Base-by-base conservation (phyloP, 163 green algal genomes). In the Coccomyxa subellipsoidea region DNA sequence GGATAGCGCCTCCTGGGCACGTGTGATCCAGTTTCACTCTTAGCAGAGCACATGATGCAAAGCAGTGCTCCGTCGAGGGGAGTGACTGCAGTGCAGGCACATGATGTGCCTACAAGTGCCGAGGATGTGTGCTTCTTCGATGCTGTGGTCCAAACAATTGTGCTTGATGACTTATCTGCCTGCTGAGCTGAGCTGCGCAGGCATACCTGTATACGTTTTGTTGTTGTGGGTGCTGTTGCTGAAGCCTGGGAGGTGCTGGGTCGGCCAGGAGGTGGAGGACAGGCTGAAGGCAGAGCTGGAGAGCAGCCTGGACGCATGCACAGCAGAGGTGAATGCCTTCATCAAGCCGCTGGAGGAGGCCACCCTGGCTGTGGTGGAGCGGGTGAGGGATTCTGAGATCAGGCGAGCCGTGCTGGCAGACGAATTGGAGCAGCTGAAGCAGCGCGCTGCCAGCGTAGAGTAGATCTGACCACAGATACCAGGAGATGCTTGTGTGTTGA, bases 231-330 rank as follows among this genome's bases (percentile, higher is more conserved):
- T 25, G 18, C 12, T 38, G 1, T n/a, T 80, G 76, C 36, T 25
- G 3, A 10, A 37, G 25, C 25, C n/a, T 32, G 32, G 34, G 29
- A 18, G 4, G 31, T 69, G 34, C 2, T 36, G 53, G 54, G 86
- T 84, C 31, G 47, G 87, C 54, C 81, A 83, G 40, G 89, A 90
- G 31, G 86, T 95, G 35, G 84, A 92, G 31, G 71, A 15, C 0
- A 82, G 80, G 35, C 92, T 95, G 90, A 69, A 91, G 38, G 77
- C 69, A 12, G 89, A 93, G 83, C 86, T 92, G 70, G 38, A 78
- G 2, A 47, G 38, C 5, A 81, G 77, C 4, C 35, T 92, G 78
- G 76, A 78, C 2, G 27, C 70, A 9, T 90, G 87, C 31, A 76
- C 84, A 23, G 59, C 23, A 0, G 79, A 89, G 36, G 77, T 91